Conservation (phyloP, 2,329 filamentous ascomycete species). For the Colletotrichum sp. region DNA sequence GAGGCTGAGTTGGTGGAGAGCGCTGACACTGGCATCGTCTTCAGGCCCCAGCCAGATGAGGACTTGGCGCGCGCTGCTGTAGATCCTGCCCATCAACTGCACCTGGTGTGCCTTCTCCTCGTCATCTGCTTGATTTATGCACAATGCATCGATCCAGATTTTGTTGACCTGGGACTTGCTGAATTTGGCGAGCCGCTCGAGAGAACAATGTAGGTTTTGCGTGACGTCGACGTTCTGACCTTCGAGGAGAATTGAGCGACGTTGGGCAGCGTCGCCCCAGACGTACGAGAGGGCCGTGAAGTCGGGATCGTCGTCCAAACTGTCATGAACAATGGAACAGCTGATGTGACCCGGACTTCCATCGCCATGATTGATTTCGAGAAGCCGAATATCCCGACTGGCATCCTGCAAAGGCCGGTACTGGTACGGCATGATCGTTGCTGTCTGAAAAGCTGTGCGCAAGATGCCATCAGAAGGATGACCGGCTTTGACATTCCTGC, state of each 20-base stretch:
- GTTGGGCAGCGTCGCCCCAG: neutral
- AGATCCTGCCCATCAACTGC: conserved; percentile 29
- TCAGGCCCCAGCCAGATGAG: conserved; percentile 38
- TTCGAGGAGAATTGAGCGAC: neutral
- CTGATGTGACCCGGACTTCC: neutral
- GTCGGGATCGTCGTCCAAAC: neutral
- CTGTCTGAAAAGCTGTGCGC: neutral
- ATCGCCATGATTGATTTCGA: neutral
- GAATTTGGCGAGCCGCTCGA: neutral
- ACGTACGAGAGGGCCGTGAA: neutral
- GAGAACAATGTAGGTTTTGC: neutral
- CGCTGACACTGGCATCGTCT: neutral
- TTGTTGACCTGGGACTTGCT: neutral
- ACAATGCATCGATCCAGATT: conserved; percentile 26
- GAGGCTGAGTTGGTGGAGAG: neutral
- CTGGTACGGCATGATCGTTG: neutral
- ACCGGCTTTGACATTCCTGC: neutral
- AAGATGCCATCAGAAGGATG: neutral
- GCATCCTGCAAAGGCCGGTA: neutral
- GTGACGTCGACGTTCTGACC: neutral
- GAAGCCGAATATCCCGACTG: neutral
- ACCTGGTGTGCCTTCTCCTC: conserved; percentile 2
- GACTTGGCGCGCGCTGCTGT: conserved; percentile 34
- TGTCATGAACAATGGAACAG: neutral
- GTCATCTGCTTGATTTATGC: neutral